Evolutionary conservation across 768 basidiomycete species (phyloP).

Genomic region (Boletus huronensis): DNA sequence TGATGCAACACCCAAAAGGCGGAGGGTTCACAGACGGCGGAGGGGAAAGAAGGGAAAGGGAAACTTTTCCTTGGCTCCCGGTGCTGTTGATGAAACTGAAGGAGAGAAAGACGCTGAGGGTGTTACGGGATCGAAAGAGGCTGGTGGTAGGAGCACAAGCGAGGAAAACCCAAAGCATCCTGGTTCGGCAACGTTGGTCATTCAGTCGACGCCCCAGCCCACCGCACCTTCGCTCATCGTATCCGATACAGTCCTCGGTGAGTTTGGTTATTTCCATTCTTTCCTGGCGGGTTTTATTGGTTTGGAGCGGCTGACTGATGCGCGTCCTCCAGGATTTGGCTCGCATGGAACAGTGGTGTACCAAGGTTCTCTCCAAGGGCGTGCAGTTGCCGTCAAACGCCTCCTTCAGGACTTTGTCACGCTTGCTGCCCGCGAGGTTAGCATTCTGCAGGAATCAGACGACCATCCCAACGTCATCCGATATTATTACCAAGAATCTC

Average conservation of each 20-base stretch:
- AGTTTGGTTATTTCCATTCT: constrained; percentile 19
- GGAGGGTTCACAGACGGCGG: constrained; percentile 37
- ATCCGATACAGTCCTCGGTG: constrained; percentile 74
- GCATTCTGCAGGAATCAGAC: constrained; percentile 92
- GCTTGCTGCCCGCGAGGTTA: constrained; percentile 89
- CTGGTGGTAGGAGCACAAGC: constrained; percentile 23
- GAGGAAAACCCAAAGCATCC: constrained; percentile 15
- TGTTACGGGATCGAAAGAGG: constrained; percentile 35
- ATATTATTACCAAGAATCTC: constrained; percentile 95
- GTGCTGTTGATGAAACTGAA: constrained; percentile 21
- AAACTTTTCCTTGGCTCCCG: constrained; percentile 11
- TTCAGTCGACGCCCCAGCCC: constrained; percentile 21
- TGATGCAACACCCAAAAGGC: constrained; percentile 42
- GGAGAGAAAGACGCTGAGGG: constrained; percentile 26
- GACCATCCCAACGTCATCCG: constrained; percentile 98
- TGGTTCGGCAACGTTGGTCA: constrained; percentile 19
- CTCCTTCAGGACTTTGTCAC: constrained; percentile 94
- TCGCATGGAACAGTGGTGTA: constrained; percentile 97
- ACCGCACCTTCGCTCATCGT: constrained; percentile 56
- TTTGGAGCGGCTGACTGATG: constrained; percentile 5
- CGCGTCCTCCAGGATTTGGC: constrained; percentile 66
- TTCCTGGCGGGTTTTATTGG: background rate
- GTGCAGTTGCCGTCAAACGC: constrained; percentile 97
- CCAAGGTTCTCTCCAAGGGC: constrained; percentile 91
- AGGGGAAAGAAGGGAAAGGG: constrained; percentile 55